Evolutionary conservation across 2,329 filamentous ascomycete species (phyloP).

Genomic region (Xenosphaeropsis pyriputrescens): DNA sequence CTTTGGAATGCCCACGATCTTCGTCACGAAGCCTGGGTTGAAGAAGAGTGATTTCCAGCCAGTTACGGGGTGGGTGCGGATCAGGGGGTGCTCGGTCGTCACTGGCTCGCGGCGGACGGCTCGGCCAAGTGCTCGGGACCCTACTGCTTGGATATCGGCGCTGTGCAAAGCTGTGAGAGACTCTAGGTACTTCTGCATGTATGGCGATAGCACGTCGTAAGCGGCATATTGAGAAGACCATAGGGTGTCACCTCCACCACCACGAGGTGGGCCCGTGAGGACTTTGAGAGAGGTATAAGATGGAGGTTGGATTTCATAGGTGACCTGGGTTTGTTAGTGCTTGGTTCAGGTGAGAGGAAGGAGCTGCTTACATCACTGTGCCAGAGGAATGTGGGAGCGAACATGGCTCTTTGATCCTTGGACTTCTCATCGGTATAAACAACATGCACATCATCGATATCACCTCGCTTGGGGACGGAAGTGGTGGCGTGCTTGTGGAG

Average conservation of each 20-base stretch:
- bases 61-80: constrained; percentile 45
- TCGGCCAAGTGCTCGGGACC: constrained; percentile 31
- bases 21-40: constrained; percentile 40
- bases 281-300: constrained; percentile 41
- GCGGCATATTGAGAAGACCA: constrained; percentile 43
- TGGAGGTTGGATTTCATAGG: constrained; percentile 40
- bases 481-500: constrained; percentile 41
- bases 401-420: constrained; percentile 35
- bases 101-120: constrained; percentile 35
- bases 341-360: constrained; percentile 1
- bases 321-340: constrained; percentile 24
- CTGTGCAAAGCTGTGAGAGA: constrained; percentile 39
- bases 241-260: constrained; percentile 39
- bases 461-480: constrained; percentile 28
- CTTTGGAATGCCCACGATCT: constrained; percentile 42
- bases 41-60: constrained; percentile 47
- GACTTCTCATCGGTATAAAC: constrained; percentile 36
- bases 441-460: constrained; percentile 39
- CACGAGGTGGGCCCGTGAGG: constrained; percentile 33
- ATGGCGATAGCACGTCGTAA: constrained; percentile 37
- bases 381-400: constrained; percentile 38
- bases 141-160: constrained; percentile 35
- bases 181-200: constrained; percentile 43
- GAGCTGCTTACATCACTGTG: constrained; percentile 31
- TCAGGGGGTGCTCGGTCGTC: constrained; percentile 37